Percentiles rank a stretch among this genome's conserved stretches.
Evolutionary conservation across 177 flowering plant species (phyloP).

Genomic region (Vitis hybrid): DNA sequence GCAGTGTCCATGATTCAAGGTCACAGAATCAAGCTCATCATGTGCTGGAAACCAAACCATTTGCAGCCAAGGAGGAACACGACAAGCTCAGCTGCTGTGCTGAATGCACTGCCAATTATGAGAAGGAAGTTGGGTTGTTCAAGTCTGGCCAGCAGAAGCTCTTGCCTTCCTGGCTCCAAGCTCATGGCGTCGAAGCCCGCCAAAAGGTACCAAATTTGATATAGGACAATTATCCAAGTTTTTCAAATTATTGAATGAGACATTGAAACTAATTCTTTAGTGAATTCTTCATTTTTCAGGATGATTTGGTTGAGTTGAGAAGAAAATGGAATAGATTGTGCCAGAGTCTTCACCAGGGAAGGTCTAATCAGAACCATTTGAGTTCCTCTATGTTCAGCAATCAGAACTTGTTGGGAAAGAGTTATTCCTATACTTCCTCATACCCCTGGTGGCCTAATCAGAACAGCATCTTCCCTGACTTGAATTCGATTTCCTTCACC

Average conservation of each 20-base stretch:
- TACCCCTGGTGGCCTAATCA: constrained; percentile 52
- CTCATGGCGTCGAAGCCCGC: constrained; percentile 27
- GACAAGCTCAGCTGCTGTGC: constrained; percentile 62
- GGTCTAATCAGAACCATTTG: constrained; percentile 24
- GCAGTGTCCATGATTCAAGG: constrained; percentile 58
- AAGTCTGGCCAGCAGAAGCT: constrained; percentile 42
- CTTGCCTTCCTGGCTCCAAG: constrained; percentile 72
- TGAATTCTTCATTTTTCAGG: constrained; percentile 36
- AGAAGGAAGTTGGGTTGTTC: constrained; percentile 55
- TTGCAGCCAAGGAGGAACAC: constrained; percentile 39
- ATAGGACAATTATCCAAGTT: not conserved
- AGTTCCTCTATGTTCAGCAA: constrained; percentile 24
- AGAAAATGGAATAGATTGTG: constrained; percentile 74
- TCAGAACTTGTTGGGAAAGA: constrained; percentile 31
- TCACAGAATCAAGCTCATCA: constrained; percentile 30
- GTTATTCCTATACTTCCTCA: constrained; percentile 26
- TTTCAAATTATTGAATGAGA: not conserved
- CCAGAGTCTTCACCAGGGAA: constrained; percentile 54
- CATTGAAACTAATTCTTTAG: not conserved
- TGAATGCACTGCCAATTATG: constrained; percentile 69
- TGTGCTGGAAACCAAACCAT: constrained; percentile 36
- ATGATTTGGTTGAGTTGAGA: constrained; percentile 52
- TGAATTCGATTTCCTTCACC: constrained; percentile 44
- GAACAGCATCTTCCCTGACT: constrained; percentile 29
- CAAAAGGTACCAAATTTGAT: constrained; percentile 45